Evolutionary conservation across 2,329 filamentous ascomycete genomes (phyloP), one percentile per base, ranked within the genome.

Genomic region (Cercospora sojina): DNA sequence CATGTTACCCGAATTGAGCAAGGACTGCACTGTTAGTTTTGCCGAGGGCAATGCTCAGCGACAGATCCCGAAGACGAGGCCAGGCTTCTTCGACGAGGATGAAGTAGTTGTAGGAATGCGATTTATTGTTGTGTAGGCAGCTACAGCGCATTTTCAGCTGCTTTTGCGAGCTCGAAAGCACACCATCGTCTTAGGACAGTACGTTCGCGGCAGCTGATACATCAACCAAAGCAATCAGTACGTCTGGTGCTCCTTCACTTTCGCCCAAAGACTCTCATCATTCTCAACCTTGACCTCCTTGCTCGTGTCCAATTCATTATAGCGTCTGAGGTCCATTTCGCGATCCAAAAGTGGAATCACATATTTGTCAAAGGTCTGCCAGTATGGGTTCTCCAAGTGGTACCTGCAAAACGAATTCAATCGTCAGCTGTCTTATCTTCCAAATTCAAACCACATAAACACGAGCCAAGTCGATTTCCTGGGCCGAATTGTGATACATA

Each of bases 331-430:
- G 76, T 92, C 90, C 88, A 91, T 91, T 8, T 85, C 83, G 75
- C 83, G 84, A 71, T 88, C 89, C 59, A 92, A 79, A 65, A 92
- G 75, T 2, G 90, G 90, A 57, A 87, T 82, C 31, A 92, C 89
- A 73, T 91, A 91, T 5, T 88, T 88, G 76, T 91, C 89, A 73
- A 92, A 91, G 0, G 89, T 91, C 81, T 90, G 85, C 88, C 88
- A 91, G 82, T 91, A 91, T 0, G 88, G 88, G 78, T 91, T 91
- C 74, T 80, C 78, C 31, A 57, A 23, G 31, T 57, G 53, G 29
- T 57, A 57, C 25, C 53, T 57, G 3, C 13, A 13, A n/a, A 23
- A 51, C 13, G 7, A 27, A 16, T 16, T 5, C 29, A 23, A 4
- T 16, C 23, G 53, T 35, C 53, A 57, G 27, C 25, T 25, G 53